These are phyloP conservation scores for Fusarium stilboides DNA, from an alignment of 2,329 filamentous ascomycete species.

Conservation along the genomic window DNA sequence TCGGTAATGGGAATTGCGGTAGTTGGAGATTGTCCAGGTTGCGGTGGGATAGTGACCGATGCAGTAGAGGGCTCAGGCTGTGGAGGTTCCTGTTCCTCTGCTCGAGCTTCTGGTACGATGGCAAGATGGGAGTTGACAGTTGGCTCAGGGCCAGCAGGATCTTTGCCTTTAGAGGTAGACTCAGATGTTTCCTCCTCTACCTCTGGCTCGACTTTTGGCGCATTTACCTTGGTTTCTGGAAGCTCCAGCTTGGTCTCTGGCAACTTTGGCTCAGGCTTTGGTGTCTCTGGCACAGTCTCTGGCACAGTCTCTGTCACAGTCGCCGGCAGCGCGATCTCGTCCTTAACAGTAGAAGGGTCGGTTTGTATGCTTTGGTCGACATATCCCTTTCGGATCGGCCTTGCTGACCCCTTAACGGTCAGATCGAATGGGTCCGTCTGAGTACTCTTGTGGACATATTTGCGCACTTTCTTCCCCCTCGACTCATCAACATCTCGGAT, in stretches of 20 bases:
- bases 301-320: not conserved
- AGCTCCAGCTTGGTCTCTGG: not conserved
- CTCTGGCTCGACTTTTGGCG: not conserved
- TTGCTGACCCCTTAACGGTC: not conserved
- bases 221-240: not conserved
- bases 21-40: not conserved
- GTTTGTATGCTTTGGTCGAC: constrained; percentile 14
- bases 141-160: not conserved
- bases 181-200: not conserved
- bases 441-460: constrained; percentile 5
- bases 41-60: not conserved
- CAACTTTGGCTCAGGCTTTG: not conserved
- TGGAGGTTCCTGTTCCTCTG: not conserved
- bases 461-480: no score
- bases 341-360: not conserved
- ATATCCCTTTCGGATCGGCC: not conserved
- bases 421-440: constrained; percentile 21
- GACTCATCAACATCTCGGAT: not conserved
- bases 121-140: not conserved
- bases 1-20: not conserved
- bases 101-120: not conserved
- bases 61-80: not conserved
- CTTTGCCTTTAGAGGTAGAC: not conserved
- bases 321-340: constrained; percentile 4
- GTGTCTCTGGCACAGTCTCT: not conserved